Conservation (phyloP, 2,329 filamentous ascomycete species). For the Aspergillus japonicus region DNA sequence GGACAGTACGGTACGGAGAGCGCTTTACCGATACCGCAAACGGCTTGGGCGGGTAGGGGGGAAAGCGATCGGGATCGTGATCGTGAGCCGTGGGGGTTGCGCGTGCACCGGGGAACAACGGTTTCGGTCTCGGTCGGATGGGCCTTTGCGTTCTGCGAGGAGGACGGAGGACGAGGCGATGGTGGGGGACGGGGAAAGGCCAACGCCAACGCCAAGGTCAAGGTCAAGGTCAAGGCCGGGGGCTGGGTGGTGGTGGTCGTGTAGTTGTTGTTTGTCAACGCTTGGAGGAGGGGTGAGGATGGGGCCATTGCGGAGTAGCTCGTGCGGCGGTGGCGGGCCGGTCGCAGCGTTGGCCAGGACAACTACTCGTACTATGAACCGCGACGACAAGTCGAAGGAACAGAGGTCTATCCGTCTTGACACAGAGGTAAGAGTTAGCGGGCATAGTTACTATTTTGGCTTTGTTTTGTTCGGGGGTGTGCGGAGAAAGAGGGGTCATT, state of each 20-base stretch:
- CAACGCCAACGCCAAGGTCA: not conserved
- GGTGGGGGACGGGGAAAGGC: not conserved
- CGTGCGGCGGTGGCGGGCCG: not conserved
- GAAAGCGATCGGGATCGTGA: not conserved
- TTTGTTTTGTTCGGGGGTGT: constrained; percentile 45
- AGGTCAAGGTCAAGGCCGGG: too few relatives aligned
- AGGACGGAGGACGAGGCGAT: not conserved
- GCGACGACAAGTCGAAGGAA: too few relatives aligned
- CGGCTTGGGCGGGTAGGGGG: not conserved
- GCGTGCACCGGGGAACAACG: not conserved
- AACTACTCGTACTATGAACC: too few relatives aligned
- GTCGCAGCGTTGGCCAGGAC: not conserved
- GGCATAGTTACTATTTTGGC: constrained; percentile 41
- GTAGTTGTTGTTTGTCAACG: too few relatives aligned
- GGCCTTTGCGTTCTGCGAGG: too few relatives aligned
- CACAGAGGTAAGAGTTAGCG: constrained; percentile 38
- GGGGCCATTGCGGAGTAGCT: not conserved
- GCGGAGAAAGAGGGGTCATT: constrained; percentile 30
- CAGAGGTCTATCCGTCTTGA: too few relatives aligned
- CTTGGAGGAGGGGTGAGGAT: too few relatives aligned
- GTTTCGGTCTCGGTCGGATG: not conserved
- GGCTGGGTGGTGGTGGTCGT: not conserved
- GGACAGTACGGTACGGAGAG: too few relatives aligned
- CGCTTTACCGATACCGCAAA: not conserved
- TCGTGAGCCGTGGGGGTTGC: too few relatives aligned